Evolutionary conservation across 192 early-diverging fungal species (phyloP).

Genomic region (Coemansia sp.): DNA sequence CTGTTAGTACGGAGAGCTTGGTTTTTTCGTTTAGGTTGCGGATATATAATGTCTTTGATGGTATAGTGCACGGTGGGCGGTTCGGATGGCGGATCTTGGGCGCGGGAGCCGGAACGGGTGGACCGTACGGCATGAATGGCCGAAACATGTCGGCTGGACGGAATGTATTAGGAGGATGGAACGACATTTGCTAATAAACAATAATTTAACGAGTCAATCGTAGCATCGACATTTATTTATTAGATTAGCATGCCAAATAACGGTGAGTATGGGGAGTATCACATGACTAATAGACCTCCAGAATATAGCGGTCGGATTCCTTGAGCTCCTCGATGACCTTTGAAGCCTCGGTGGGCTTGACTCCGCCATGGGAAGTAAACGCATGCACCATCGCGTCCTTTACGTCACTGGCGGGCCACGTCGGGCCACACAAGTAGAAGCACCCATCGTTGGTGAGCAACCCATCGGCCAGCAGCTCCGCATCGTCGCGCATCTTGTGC

Average conservation of each 20-base stretch:
- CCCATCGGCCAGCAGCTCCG: constrained; percentile 67
- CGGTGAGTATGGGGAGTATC: neutral
- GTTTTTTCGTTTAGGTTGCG: constrained; percentile 80
- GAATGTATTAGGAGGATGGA: neutral
- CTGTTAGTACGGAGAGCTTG: constrained; percentile 68
- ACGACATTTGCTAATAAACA: neutral
- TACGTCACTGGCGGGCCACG: constrained; percentile 94
- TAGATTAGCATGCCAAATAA: neutral
- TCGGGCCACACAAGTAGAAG: constrained; percentile 98
- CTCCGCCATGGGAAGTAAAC: constrained; percentile 62
- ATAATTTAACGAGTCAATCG: too few species aligned
- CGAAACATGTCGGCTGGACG: neutral
- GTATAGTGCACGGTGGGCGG: constrained; percentile 62
- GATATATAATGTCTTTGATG: constrained; percentile 74
- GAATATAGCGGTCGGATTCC: constrained; percentile 86
- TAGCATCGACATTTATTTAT: too few species aligned
- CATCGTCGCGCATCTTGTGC: constrained; percentile 90
- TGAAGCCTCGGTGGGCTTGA: constrained; percentile 62
- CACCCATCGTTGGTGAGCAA: constrained; percentile 75
- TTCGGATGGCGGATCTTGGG: constrained; percentile 55
- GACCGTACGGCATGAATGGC: neutral
- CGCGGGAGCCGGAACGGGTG: constrained; percentile 9
- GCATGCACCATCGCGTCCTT: constrained; percentile 83
- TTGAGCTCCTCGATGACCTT: constrained; percentile 85
- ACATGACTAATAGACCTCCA: constrained; percentile 73